Conservation (phyloP, 805 yeast genomes). For the Yarrowia hollandica region DNA sequence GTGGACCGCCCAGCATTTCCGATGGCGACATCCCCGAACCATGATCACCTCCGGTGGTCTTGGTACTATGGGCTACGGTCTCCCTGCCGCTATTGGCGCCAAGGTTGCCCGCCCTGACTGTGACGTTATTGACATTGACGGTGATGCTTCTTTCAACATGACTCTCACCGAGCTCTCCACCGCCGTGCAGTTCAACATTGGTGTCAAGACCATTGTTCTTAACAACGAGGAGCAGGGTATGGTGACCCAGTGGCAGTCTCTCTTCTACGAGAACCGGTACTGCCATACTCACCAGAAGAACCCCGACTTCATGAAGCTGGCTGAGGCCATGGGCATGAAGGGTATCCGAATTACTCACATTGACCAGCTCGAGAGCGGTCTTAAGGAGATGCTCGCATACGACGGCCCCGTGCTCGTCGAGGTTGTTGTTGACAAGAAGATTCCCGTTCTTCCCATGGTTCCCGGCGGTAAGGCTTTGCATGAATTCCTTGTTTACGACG, state of each 20-base stretch:
- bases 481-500: constrained; percentile 86
- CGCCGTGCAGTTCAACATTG: constrained; percentile 91
- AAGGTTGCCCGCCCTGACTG: constrained; percentile 96
- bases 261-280: constrained; percentile 94
- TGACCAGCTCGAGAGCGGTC: constrained; percentile 58
- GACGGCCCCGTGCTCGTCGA: constrained; percentile 88
- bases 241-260: constrained; percentile 99
- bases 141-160: constrained; percentile 99
- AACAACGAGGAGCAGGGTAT: constrained; percentile 99
- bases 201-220: constrained; percentile 82
- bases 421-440: constrained; percentile 84
- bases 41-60: constrained; percentile 98
- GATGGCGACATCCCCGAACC: constrained; percentile 89
- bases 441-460: constrained; percentile 97
- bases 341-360: constrained; percentile 74
- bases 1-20: constrained; percentile 99
- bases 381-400: constrained; percentile 69
- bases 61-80: constrained; percentile 98
- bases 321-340: constrained; percentile 90
- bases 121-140: constrained; percentile 93
- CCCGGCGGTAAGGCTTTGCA: constrained; percentile 94
- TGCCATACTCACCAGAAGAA: constrained; percentile 97
- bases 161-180: constrained; percentile 89
- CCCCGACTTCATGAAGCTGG: constrained; percentile 90
- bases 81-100: constrained; percentile 98